phyloP scores from a whole-genome alignment of 106 monocot species.

The Dioscorea alata region DNA sequence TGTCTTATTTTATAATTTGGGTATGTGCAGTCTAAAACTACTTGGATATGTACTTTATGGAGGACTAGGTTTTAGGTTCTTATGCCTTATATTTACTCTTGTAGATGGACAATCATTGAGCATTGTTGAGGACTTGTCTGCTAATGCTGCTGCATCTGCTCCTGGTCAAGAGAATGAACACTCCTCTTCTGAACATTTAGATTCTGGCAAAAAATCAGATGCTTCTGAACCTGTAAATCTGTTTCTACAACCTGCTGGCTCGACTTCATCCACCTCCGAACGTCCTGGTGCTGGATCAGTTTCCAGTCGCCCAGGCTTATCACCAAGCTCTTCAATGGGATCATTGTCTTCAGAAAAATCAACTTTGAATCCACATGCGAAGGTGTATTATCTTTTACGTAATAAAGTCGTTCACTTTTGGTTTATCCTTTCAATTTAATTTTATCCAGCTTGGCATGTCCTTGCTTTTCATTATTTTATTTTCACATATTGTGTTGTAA shows the following conservation, averaged over 20 bases:
- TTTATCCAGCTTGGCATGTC: no score
- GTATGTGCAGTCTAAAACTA: no score
- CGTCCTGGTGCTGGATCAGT: slow-evolving; percentile 26
- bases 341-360: slow-evolving; percentile 84
- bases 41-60: no score
- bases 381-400: slow-evolving; percentile 29
- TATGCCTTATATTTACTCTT: not conserved
- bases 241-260: slow-evolving; percentile 31
- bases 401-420: not conserved
- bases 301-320: slow-evolving; percentile 50
- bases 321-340: slow-evolving; percentile 73
- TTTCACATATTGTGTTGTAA: not conserved
- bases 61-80: not conserved
- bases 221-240: slow-evolving; percentile 24
- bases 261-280: slow-evolving; percentile 50
- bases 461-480: not conserved
- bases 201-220: slow-evolving; percentile 17
- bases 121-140: slow-evolving; percentile 18
- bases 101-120: slow-evolving; percentile 15
- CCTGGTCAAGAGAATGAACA: slow-evolving; percentile 28
- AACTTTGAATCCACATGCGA: slow-evolving; percentile 79
- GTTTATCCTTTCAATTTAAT: not conserved
- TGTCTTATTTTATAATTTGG: not conserved
- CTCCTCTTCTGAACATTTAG: slow-evolving; percentile 16
- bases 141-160: slow-evolving; percentile 20